phyloP scores from a whole-genome alignment of 2,329 filamentous ascomycete species.

The Penicillium sp. region DNA sequence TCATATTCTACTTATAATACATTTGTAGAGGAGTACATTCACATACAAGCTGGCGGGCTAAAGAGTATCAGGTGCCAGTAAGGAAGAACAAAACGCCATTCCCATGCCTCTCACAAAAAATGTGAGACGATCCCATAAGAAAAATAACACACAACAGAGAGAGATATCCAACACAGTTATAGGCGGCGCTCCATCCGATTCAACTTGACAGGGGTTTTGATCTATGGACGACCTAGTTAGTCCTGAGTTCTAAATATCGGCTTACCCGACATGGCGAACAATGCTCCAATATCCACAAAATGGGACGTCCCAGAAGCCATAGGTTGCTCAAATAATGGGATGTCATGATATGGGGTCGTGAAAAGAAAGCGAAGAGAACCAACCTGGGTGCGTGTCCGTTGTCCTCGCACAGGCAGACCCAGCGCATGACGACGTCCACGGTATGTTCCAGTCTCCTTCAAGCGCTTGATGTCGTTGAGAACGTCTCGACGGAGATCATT shows the following conservation, averaged over 20 bases:
- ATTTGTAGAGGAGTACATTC: constrained; percentile 18
- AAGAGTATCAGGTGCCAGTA: constrained; percentile 15
- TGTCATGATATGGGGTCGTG: too few species aligned
- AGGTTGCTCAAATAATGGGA: too few species aligned
- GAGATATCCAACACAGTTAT: constrained; percentile 12
- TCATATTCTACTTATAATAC: constrained; percentile 24
- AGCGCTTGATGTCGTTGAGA: constrained; percentile 76
- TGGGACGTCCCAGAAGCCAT: too few species aligned
- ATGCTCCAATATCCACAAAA: too few species aligned
- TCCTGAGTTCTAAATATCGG: constrained; percentile 4
- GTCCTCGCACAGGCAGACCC: constrained; percentile 84
- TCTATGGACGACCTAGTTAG: constrained; percentile 42
- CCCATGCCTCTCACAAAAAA: constrained; percentile 25
- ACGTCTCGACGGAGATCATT: constrained; percentile 77
- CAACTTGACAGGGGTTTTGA: constrained; percentile 57
- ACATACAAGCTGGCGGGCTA: constrained; percentile 16
- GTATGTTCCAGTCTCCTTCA: constrained; percentile 90
- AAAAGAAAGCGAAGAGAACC: constrained; percentile 17
- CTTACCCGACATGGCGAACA: too few species aligned
- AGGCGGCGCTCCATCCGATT: constrained; percentile 58
- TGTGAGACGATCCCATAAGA: constrained; percentile 23
- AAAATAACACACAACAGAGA: constrained; percentile 14
- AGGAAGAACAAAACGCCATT: constrained; percentile 26
- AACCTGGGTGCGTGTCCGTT: constrained; percentile 77
- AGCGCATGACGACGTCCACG: constrained; percentile 88